Percentiles rank a stretch among this genome's conserved stretches.
These are phyloP conservation scores for Dactylellina haptotyla DNA, from an alignment of 2,329 filamentous ascomycete species.

Conservation along the genomic window DNA sequence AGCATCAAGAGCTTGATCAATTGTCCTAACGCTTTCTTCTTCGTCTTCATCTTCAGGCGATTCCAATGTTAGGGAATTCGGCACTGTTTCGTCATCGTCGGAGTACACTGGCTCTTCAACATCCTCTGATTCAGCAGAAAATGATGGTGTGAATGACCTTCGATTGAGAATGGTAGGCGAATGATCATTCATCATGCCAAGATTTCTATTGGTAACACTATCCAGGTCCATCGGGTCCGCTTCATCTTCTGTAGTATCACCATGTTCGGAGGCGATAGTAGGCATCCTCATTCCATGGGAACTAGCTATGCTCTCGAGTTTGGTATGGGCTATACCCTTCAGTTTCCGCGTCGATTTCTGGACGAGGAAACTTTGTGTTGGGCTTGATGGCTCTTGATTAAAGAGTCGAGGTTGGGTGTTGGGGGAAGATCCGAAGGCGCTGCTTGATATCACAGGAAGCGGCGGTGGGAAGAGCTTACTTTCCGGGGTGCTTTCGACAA, in stretches of 20 bases:
- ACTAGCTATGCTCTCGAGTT: neutral
- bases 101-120: neutral
- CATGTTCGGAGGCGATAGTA: neutral
- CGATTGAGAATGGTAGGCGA: slow-evolving; percentile 11
- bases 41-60: neutral
- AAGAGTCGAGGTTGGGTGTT: neutral
- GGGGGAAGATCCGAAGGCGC: slow-evolving; percentile 20
- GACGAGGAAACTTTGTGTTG: slow-evolving; percentile 23
- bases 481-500: slow-evolving; percentile 49
- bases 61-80: too few species aligned
- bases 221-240: slow-evolving; percentile 31
- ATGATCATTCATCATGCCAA: slow-evolving; percentile 24
- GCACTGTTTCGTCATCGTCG: neutral
- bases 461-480: slow-evolving; percentile 31
- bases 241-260: slow-evolving; percentile 10
- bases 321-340: neutral
- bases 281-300: slow-evolving; percentile 4
- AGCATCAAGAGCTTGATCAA: neutral
- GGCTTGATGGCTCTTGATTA: neutral
- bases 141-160: slow-evolving; percentile 5
- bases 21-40: neutral
- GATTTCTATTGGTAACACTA: slow-evolving; percentile 26
- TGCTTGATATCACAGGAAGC: slow-evolving; percentile 1
- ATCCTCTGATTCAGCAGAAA: slow-evolving; percentile 7
- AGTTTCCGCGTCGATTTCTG: slow-evolving; percentile 24